Base-by-base conservation (phyloP, 106 monocot species). In the Hemerocallis citrina region DNA sequence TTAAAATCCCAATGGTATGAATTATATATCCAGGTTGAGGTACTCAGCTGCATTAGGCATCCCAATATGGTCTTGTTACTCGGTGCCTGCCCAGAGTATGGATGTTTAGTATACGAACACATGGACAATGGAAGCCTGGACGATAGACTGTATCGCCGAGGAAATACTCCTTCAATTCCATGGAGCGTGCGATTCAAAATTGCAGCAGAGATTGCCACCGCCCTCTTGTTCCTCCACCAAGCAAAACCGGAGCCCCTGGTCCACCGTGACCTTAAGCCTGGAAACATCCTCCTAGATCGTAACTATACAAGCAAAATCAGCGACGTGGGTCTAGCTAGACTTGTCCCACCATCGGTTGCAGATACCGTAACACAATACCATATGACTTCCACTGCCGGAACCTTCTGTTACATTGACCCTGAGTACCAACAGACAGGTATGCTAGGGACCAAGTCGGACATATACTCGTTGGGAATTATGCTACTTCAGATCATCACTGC, bases 371-470 rank as follows among this genome's bases (percentile, higher is more conserved):
- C 91, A 0, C 85, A 80, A 42, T 91, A 91, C 69, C 43, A 74
- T 21, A 81, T 91, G 79, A 91, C 91, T 0, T 85, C 91, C 1
- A 74, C 82, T 2, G 91, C 91, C 0, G 91, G 91, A 1, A 86
- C 91, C 13, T 86, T 91, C 57, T 91, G 91, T 56, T 91, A 91
- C 62, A 91, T 91, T n/a, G 91, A 91, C 34, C 91, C 91, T 1
- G 91, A 91, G 64, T 91, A 91, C 66, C 91, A 91, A 65, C 91
- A 91, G 64, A 91, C 91, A 0, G 91, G 91, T 2, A 85, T 91
- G 91, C 74, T 86, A 0, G 82, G 85, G 5, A 68, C 69, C 29
- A 91, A 85, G 61, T 91, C 91, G 0, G 91, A 91, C 39, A 68
- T 91, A 10, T 91, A 91, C 55, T 91, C 91, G 0, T 42, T 91